Percentiles rank a stretch among this genome's conserved stretches.
phyloP scores from a whole-genome alignment of 2,329 filamentous ascomycete species.

The Mycogone perniciosa region DNA sequence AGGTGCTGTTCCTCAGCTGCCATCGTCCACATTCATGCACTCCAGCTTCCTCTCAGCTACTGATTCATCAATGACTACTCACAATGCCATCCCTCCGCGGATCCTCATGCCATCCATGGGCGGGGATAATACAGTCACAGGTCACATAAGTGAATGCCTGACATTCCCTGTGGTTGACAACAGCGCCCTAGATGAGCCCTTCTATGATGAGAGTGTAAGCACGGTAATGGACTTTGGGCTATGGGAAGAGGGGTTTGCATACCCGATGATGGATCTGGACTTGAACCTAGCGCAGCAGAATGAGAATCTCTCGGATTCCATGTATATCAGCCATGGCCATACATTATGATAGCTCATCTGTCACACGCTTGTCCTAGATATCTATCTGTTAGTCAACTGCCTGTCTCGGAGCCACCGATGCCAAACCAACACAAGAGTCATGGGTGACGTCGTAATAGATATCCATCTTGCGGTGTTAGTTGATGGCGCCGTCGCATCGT shows the following conservation, averaged over 20 bases:
- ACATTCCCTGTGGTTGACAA: slow-evolving; percentile 25
- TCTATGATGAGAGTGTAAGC: slow-evolving; percentile 23
- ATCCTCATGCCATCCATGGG: slow-evolving; percentile 10
- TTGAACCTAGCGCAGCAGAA: slow-evolving; percentile 24
- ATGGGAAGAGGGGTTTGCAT: slow-evolving; percentile 34
- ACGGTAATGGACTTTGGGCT: slow-evolving; percentile 28
- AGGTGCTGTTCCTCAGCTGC: background rate
- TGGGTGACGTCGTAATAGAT: too few species aligned
- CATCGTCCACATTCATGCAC: background rate
- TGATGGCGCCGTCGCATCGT: too few species aligned
- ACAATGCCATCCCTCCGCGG: background rate
- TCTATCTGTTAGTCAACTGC: too few species aligned
- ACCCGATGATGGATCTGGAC: slow-evolving; percentile 28
- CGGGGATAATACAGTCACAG: background rate
- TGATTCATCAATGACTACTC: slow-evolving; percentile 2
- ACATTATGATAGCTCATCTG: too few species aligned
- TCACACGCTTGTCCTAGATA: too few species aligned
- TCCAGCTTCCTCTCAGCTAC: background rate
- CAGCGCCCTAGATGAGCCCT: slow-evolving; percentile 22
- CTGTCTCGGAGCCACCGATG: too few species aligned
- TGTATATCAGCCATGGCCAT: background rate
- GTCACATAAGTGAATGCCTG: slow-evolving; percentile 6
- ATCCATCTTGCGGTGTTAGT: too few species aligned
- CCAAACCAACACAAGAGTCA: too few species aligned
- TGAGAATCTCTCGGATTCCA: slow-evolving; percentile 16